These are phyloP conservation scores for Melaleuca alternifolia DNA, from an alignment of 345 rosid species.

Conservation along the genomic window DNA sequence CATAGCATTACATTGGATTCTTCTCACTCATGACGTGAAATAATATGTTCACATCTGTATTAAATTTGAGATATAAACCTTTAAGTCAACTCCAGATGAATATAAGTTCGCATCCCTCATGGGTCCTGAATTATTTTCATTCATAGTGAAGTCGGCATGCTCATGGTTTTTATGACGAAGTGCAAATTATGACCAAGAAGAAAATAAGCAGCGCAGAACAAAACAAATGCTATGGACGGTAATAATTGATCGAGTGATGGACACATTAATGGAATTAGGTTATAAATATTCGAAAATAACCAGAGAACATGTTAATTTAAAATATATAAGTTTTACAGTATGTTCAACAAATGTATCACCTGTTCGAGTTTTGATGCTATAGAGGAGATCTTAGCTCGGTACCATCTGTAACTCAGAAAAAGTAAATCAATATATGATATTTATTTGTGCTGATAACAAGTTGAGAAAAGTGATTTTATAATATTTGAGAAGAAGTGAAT, in stretches of 20 bases:
- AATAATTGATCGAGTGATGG: neutral
- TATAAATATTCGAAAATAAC: neutral
- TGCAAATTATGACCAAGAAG: neutral
- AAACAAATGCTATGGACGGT: neutral
- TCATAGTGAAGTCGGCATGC: neutral
- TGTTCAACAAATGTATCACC: neutral
- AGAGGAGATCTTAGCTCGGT: neutral
- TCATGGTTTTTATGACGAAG: neutral
- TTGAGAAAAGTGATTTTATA: neutral
- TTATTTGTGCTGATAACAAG: neutral
- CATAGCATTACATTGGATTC: neutral
- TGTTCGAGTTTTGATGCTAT: neutral
- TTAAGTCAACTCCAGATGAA: neutral
- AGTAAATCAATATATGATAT: neutral
- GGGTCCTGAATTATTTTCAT: neutral
- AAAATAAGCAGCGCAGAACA: neutral
- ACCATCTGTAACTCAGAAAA: neutral
- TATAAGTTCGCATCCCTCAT: neutral
- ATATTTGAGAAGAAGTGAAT: neutral
- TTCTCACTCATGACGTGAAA: neutral
- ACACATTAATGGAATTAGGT: neutral
- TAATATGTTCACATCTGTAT: neutral
- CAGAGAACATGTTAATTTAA: neutral
- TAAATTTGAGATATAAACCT: neutral
- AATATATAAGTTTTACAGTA: neutral